Conservation (phyloP, 331 rosid species). For the Pyrus hybrid region DNA sequence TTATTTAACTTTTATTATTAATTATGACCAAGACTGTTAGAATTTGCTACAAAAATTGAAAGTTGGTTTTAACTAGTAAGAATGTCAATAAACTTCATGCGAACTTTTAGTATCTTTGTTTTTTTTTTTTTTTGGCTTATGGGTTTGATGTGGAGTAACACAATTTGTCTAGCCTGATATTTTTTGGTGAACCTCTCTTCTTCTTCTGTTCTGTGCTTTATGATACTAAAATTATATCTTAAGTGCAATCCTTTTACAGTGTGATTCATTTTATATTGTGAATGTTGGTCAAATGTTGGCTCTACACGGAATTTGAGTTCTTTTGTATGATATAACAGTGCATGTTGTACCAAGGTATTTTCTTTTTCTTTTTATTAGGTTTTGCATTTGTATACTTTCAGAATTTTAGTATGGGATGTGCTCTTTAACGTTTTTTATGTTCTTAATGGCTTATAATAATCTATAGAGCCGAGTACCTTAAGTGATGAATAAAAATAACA, state of each 20-base stretch:
- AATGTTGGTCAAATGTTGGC: not conserved
- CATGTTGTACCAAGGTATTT: not conserved
- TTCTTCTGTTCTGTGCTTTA: not conserved
- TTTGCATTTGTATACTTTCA: not conserved
- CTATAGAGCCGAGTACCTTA: too few relatives aligned
- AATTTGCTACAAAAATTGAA: not conserved
- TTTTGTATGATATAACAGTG: not conserved
- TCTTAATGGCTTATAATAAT: too few relatives aligned
- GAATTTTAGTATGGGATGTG: not conserved
- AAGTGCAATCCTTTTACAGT: not conserved
- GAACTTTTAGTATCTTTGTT: not conserved
- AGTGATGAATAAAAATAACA: too few relatives aligned
- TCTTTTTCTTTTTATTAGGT: not conserved
- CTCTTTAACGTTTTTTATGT: not conserved
- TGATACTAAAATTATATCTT: not conserved
- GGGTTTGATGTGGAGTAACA: not conserved
- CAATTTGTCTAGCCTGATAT: not conserved
- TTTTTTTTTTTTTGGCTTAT: not conserved
- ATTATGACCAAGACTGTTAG: not conserved
- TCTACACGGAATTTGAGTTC: not conserved
- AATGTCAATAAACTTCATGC: not conserved
- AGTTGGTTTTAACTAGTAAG: not conserved
- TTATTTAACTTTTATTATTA: not conserved
- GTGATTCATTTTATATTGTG: not conserved
- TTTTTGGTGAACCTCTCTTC: not conserved